Conservation (phyloP, 129 eudicot genomes). For the Arctium lappa region DNA sequence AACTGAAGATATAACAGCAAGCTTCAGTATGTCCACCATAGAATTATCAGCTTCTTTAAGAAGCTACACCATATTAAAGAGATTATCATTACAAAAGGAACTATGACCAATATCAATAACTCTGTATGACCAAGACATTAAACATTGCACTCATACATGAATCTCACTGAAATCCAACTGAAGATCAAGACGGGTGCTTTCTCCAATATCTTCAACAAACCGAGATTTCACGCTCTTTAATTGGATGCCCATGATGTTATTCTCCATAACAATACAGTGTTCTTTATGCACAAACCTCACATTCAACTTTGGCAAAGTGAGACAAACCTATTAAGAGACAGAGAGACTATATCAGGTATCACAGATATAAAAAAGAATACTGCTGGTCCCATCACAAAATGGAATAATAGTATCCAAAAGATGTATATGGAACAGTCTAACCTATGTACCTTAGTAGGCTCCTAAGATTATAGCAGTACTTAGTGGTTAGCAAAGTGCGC, state of each 20-base stretch:
- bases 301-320: slow-evolving; percentile 74
- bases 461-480: neutral
- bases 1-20: slow-evolving; percentile 69
- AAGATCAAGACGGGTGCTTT: slow-evolving; percentile 85
- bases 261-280: slow-evolving; percentile 62
- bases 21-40: slow-evolving; percentile 79
- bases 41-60: slow-evolving; percentile 71
- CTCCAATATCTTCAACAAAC: slow-evolving; percentile 85
- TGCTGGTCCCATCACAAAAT: neutral
- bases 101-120: neutral
- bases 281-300: slow-evolving; percentile 71
- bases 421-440: neutral
- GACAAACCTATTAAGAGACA: slow-evolving; percentile 49
- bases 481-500: neutral
- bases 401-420: neutral
- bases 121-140: neutral
- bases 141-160: slow-evolving; percentile 55
- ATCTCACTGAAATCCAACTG: slow-evolving; percentile 95
- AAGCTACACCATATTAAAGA: slow-evolving; percentile 51
- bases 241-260: slow-evolving; percentile 90
- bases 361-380: neutral
- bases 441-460: neutral
- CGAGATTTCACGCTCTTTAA: slow-evolving; percentile 69
- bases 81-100: slow-evolving; percentile 24
- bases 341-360: neutral